Percentiles rank a stretch among this genome's conserved stretches.
Conservation (phyloP, 2,329 filamentous ascomycete species). For the Botrytis tulipae region DNA sequence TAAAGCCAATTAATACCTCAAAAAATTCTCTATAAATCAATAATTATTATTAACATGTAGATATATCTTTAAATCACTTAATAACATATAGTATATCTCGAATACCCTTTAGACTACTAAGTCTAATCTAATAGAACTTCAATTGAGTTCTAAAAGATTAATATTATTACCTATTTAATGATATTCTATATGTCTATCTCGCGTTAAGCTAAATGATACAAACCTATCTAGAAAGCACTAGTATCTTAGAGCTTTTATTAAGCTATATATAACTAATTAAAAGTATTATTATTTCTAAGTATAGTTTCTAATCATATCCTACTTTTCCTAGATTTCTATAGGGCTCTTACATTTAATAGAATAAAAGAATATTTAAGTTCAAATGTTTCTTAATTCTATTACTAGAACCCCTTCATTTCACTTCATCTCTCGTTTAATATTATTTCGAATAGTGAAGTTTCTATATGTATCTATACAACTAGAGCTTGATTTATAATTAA, state of each 20-base stretch:
- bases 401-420: neutral
- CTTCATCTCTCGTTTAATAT: neutral
- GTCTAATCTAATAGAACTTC: neutral
- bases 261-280: neutral
- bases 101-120: neutral
- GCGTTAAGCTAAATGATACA: neutral
- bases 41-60: neutral
- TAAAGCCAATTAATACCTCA: neutral
- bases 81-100: neutral
- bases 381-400: neutral
- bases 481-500: neutral
- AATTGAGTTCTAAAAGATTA: neutral
- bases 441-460: rapidly evolving
- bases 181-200: neutral
- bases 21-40: rapidly evolving
- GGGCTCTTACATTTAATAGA: rapidly evolving
- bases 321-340: rapidly evolving
- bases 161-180: too few relatives aligned
- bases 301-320: rapidly evolving
- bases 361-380: neutral
- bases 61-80: neutral
- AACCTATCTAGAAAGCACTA: neutral
- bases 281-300: rapidly evolving
- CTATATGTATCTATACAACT: too few relatives aligned
- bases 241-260: neutral